Evolutionary conservation across 2,329 filamentous ascomycete species (phyloP).

Genomic region (Diaporthe vaccinii): DNA sequence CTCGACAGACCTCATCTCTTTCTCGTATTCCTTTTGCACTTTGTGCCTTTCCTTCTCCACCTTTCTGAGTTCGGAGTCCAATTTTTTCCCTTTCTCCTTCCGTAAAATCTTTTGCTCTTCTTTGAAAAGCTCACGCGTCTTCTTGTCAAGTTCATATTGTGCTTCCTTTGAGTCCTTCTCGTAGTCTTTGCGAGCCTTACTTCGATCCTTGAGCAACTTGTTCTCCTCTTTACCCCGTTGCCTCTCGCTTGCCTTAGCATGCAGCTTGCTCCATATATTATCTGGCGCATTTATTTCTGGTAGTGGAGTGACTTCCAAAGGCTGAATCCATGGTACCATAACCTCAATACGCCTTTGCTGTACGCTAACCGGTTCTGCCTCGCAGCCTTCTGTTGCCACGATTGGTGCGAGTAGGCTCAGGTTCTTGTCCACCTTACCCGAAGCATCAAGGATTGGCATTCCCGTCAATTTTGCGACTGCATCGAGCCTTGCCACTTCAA

Average conservation of each 20-base stretch:
- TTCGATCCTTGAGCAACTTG: conserved; percentile 21
- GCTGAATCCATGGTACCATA: conserved; percentile 40
- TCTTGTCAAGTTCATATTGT: background rate
- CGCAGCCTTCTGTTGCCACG: conserved; percentile 9
- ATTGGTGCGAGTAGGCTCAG: conserved; percentile 39
- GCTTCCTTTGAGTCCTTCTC: background rate
- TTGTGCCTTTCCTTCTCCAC: background rate
- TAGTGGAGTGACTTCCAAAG: conserved; percentile 39
- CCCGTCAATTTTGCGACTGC: conserved; percentile 42
- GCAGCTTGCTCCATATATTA: conserved; percentile 11
- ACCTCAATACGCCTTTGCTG: conserved; percentile 42
- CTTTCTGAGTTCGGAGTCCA: conserved; percentile 2
- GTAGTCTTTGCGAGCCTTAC: background rate
- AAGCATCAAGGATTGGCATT: conserved; percentile 42
- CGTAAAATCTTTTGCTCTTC: background rate
- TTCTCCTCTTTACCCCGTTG: conserved; percentile 34
- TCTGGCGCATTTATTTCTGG: conserved; percentile 6
- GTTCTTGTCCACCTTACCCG: conserved; percentile 40
- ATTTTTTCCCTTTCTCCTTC: background rate
- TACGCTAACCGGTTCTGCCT: conserved; percentile 22
- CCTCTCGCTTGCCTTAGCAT: conserved; percentile 26
- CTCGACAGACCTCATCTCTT: background rate
- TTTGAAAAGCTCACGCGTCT: background rate
- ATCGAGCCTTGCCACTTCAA: conserved; percentile 42
- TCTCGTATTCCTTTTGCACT: background rate